These are phyloP conservation scores for Alternaria sp. DNA, from an alignment of 2,329 filamentous ascomycete species.

Conservation along the genomic window DNA sequence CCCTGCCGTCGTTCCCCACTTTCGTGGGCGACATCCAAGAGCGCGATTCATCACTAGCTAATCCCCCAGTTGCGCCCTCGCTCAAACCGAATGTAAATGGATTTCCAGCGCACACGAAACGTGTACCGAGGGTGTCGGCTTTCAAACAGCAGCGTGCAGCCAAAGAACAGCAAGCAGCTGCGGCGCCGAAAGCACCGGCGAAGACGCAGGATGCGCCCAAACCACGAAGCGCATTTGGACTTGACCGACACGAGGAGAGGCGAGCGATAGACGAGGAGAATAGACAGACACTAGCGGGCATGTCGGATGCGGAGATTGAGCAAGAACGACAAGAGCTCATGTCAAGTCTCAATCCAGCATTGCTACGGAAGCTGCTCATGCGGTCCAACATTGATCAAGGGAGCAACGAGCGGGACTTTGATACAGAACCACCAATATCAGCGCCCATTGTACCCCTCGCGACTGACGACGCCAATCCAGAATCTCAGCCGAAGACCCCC, in stretches of 20 bases:
- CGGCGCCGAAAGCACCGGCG: slow-evolving; percentile 17
- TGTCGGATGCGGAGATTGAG: slow-evolving; percentile 84
- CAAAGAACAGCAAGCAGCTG: slow-evolving; percentile 35
- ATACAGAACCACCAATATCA: slow-evolving; percentile 18
- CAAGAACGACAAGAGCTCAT: slow-evolving; percentile 83
- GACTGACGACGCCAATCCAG: slow-evolving; percentile 25
- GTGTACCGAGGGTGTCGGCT: slow-evolving; percentile 70
- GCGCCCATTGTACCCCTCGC: slow-evolving; percentile 3
- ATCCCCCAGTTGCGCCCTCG: slow-evolving; percentile 70
- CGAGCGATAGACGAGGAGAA: slow-evolving; percentile 85
- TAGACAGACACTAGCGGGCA: slow-evolving; percentile 71
- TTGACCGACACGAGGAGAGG: slow-evolving; percentile 65
- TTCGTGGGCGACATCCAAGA: slow-evolving; percentile 82
- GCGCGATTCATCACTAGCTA: slow-evolving; percentile 67
- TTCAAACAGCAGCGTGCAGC: slow-evolving; percentile 75
- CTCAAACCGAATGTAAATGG: slow-evolving; percentile 68
- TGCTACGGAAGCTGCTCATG: slow-evolving; percentile 79
- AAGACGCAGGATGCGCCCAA: slow-evolving; percentile 26
- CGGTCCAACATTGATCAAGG: slow-evolving; percentile 78
- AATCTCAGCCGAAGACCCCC: slow-evolving; percentile 19
- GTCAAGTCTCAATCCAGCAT: slow-evolving; percentile 73
- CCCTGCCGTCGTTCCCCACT: slow-evolving; percentile 28
- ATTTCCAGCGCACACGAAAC: slow-evolving; percentile 88
- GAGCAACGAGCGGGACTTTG: slow-evolving; percentile 54
- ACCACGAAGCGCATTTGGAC: slow-evolving; percentile 23